phyloP scores from a whole-genome alignment of 495 filamentous ascomycete species.

The Sporormia fimetaria region DNA sequence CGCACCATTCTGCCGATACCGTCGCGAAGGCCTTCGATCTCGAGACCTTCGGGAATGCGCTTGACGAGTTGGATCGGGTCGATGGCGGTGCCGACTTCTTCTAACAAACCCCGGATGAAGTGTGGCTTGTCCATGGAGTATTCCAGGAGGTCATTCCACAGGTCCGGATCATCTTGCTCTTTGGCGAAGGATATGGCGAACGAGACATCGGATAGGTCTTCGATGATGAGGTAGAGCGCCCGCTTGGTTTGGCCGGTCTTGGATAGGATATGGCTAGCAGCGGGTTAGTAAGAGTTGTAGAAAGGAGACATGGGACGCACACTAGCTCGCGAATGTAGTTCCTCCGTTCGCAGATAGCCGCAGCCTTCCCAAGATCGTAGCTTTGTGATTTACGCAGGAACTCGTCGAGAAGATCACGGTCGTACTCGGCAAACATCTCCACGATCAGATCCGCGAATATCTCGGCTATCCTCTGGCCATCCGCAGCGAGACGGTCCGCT shows the following conservation, averaged over 20 bases:
- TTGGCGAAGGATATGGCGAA: slow-evolving; percentile 91
- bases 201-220: slow-evolving; percentile 72
- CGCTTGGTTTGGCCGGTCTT: slow-evolving; percentile 89
- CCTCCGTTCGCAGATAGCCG: slow-evolving; percentile 60
- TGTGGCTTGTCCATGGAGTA: slow-evolving; percentile 94
- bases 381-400: slow-evolving; percentile 75
- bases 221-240: slow-evolving; percentile 82
- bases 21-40: slow-evolving; percentile 78
- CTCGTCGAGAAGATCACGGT: slow-evolving; percentile 66
- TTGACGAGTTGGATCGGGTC: slow-evolving; percentile 81
- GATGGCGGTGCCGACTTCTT: slow-evolving; percentile 86
- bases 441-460: slow-evolving; percentile 76
- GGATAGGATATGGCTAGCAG: slow-evolving; percentile 65
- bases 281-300: background rate
- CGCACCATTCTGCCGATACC: slow-evolving; percentile 76
- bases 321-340: slow-evolving; percentile 83
- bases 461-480: slow-evolving; percentile 69
- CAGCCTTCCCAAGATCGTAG: slow-evolving; percentile 75
- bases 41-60: slow-evolving; percentile 80
- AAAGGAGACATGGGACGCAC: slow-evolving; percentile 10
- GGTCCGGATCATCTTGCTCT: slow-evolving; percentile 73
- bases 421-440: slow-evolving; percentile 72
- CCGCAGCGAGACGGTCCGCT: slow-evolving; percentile 32
- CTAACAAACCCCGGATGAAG: slow-evolving; percentile 84
- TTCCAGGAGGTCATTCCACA: slow-evolving; percentile 90